A percentile compares a stretch with the other conserved stretches of the same genome.
These are phyloP conservation scores for Ceratocystis albifundus DNA, from an alignment of 2,329 filamentous ascomycete species.

Conservation along the genomic window DNA sequence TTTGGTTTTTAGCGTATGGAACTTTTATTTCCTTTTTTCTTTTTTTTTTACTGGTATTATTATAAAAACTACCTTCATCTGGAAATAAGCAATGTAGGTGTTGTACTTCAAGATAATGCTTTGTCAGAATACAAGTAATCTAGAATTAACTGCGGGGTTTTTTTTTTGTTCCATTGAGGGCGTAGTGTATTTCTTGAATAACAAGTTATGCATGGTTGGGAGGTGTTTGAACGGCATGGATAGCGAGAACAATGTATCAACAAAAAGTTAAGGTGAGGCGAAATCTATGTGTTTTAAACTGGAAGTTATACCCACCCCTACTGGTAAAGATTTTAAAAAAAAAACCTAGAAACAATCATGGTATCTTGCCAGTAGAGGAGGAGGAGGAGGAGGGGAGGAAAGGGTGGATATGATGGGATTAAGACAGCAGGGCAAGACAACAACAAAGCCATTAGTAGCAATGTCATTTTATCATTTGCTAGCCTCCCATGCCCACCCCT, in stretches of 20 bases:
- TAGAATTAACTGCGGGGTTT: too few relatives aligned
- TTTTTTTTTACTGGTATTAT: background rate
- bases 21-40: too few relatives aligned
- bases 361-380: background rate
- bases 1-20: background rate
- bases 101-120: background rate
- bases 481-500: conserved; percentile 83
- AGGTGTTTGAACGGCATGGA: background rate
- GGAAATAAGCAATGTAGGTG: background rate
- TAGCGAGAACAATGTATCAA: background rate
- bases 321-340: background rate
- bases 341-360: background rate
- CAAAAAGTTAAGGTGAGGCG: background rate
- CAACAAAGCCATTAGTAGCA: background rate
- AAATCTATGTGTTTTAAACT: conserved; percentile 13
- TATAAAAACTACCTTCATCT: background rate
- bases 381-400: too few relatives aligned
- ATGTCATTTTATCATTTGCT: conserved; percentile 55
- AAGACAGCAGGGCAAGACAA: background rate
- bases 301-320: background rate
- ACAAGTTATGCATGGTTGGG: too few relatives aligned
- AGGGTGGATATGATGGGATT: background rate
- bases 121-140: too few relatives aligned
- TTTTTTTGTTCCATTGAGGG: too few relatives aligned
- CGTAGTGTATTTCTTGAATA: too few relatives aligned